A percentile compares a stretch with the other conserved stretches of the same genome.
phyloP scores from a whole-genome alignment of 2,329 filamentous ascomycete species.

The Zarea fungicola region DNA sequence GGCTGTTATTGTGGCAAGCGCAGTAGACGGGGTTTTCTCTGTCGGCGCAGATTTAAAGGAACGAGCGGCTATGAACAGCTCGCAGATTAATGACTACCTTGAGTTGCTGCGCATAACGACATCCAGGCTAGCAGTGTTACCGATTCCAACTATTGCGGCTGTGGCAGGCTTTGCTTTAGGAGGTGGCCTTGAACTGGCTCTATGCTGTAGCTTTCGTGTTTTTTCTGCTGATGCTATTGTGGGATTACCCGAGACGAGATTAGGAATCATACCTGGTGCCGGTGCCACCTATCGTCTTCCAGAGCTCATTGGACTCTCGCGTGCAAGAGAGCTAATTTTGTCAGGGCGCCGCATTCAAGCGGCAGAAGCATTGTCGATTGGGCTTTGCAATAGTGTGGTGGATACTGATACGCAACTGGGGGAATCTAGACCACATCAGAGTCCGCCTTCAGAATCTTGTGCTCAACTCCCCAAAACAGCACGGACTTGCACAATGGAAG shows the following conservation, averaged over 20 bases:
- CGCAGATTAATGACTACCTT: slow-evolving; percentile 74
- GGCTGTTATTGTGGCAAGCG: slow-evolving; percentile 77
- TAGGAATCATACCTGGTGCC: slow-evolving; percentile 91
- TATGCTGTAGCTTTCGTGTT: slow-evolving; percentile 84
- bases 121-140: slow-evolving; percentile 64
- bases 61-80: slow-evolving; percentile 67
- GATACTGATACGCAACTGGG: no score
- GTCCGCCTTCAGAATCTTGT: no score
- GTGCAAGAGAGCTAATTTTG: slow-evolving; percentile 81
- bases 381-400: slow-evolving; percentile 83
- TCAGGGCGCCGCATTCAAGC: slow-evolving; percentile 79
- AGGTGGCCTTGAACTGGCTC: slow-evolving; percentile 86
- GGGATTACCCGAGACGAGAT: slow-evolving; percentile 81
- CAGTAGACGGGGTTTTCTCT: slow-evolving; percentile 83
- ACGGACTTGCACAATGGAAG: slow-evolving; percentile 62
- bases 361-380: slow-evolving; percentile 84
- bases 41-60: slow-evolving; percentile 94
- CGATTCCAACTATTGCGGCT: slow-evolving; percentile 84
- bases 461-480: slow-evolving; percentile 52
- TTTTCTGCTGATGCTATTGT: slow-evolving; percentile 73
- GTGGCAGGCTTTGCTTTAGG: slow-evolving; percentile 83
- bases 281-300: slow-evolving; percentile 89
- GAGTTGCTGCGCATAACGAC: slow-evolving; percentile 70
- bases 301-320: slow-evolving; percentile 69
- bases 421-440: no score